phyloP scores from a whole-genome alignment of 2,329 filamentous ascomycete species.

The Xylariales sp. region DNA sequence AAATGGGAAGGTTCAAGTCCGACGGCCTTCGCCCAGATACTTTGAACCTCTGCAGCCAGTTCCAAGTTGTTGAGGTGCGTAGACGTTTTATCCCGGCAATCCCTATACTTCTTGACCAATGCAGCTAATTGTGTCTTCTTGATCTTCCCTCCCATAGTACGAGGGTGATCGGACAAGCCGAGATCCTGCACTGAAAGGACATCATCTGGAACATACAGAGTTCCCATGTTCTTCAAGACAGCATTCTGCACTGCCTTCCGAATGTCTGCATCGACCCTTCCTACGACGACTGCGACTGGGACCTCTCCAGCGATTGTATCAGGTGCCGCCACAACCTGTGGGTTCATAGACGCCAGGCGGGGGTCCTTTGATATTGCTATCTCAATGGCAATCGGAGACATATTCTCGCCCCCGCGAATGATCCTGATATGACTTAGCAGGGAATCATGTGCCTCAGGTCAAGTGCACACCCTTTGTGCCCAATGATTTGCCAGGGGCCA shows the following conservation, averaged over 20 bases:
- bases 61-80: neutral
- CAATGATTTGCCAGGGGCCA: neutral
- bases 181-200: conserved; percentile 7
- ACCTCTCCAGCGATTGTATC: conserved; percentile 9
- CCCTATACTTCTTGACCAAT: conserved; percentile 5
- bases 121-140: conserved; percentile 6
- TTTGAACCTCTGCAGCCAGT: neutral
- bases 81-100: neutral
- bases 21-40: conserved; percentile 7
- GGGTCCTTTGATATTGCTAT: conserved; percentile 1
- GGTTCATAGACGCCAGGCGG: neutral
- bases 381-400: conserved; percentile 8
- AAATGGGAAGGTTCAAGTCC: conserved; percentile 5
- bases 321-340: conserved; percentile 3
- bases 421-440: conserved; percentile 1
- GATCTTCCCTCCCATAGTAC: conserved; percentile 10
- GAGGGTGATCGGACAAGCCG: conserved; percentile 3
- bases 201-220: conserved; percentile 5
- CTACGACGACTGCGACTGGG: conserved; percentile 4
- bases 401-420: conserved; percentile 11
- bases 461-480: too few relatives aligned
- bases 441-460: too few relatives aligned
- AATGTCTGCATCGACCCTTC: neutral
- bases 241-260: conserved; percentile 4
- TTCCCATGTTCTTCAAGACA: conserved; percentile 6